Evolutionary conservation across 2,329 filamentous ascomycete genomes (phyloP), one percentile per base, ranked within the genome.

Genomic region (Diaporthe vexans): DNA sequence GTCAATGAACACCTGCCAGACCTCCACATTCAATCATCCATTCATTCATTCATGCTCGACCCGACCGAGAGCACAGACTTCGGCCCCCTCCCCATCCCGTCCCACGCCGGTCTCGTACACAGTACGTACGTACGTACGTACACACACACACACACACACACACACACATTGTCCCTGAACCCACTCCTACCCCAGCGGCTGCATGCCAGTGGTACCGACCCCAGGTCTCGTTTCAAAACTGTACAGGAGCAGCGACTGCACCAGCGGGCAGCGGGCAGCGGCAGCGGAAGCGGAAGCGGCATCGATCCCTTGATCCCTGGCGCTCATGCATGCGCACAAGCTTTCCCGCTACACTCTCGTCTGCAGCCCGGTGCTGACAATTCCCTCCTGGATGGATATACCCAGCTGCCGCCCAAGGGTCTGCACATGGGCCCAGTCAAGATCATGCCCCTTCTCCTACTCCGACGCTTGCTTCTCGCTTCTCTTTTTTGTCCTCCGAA

Each of bases 321-420:
- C 46, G 8, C 29, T 67, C 29, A 52, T 67, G 46, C 63, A 52
- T 33, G 29, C 63, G 63, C 63, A 52, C 63, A 67, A 67, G 63
- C 46, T 67, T 67, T 67, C 63, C 46, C 63, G 48, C 43, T 46
- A 51, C 43, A 67, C 29, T 51, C 21, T 21, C 61, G 51, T 35
- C 61, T 65, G 59, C 59, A 65, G 43, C 59, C 59, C 19, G 59
- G 43, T 51, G 43, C 61, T 67, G 61, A 67, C 61, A 35, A 67
- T 67, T 67, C 46, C 61, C 21, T 15, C 5, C 29, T 52, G 46
- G 63, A 52, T 52, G 63, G 63, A 52, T 67, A 37, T 52, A 52
- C 63, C 63, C 46, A 37, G 63, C 46, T 67, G 29, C 35, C 43
- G 17, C 24, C 35, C n/a, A n/a, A 21, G 46, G 19, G 46, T 48